Evolutionary conservation across 768 basidiomycete genomes (phyloP), one percentile per base, ranked within the genome.

Genomic region (Mrakia hoshinonis): DNA sequence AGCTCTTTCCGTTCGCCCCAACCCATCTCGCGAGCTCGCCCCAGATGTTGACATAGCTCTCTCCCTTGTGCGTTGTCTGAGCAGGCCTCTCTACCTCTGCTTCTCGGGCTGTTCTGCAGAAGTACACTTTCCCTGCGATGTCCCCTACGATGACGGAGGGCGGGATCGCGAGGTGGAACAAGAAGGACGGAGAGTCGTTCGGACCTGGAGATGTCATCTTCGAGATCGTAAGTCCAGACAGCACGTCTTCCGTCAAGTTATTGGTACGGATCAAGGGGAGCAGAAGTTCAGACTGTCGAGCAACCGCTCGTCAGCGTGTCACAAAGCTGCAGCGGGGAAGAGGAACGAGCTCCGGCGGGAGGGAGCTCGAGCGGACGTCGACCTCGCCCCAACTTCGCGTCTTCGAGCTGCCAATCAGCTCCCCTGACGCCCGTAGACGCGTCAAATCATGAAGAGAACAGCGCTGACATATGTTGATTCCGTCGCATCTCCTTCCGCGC

Each of bases 111-210:
- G 93, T 89, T 48, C 85, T 98, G 75, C 83, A 89, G 73, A 91
- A 87, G 79, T 94, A 97, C 82, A 83, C 87, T 74, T 94, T 96
- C 92, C 94, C 93, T 70, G 93, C 96, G 76, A 99, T 98, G 95
- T 95, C 92, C 74, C 96, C 96, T 39, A 99, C 96, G 70, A 99
- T 99, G 96, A 93, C 93, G 3, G 96, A 98, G 83, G 96, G 96
- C 74, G 96, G 95, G 74, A 96, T 99, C 79, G 90, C 95, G 58
- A 84, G 85, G 39, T 99, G 96, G 94, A 98, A 98, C 85, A 89
- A 90, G 83, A 88, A 89, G 81, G 95, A 97, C 80, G 96, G 96
- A 69, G 94, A 97, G 76, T 64, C 87, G 1, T 99, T 95, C 79
- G 75, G 87, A 22, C 86, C 87, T 9, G 95, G 96, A 31, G 96